Conservation (phyloP, 1,139 yeast species). For the Blastobotrys petasosporus region DNA sequence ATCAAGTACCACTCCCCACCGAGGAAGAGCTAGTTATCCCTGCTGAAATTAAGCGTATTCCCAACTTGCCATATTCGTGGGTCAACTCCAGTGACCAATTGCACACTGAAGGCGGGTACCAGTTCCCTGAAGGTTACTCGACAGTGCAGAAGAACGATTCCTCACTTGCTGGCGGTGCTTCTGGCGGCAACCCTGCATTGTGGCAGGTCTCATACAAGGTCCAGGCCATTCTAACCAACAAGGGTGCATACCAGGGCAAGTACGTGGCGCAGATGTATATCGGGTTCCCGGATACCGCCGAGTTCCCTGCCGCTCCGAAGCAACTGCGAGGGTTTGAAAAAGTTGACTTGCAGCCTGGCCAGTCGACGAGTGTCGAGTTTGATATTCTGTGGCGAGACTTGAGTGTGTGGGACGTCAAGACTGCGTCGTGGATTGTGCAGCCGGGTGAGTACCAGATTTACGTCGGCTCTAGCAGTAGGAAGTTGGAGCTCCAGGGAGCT, state of each 20-base stretch:
- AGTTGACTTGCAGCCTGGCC: conserved; percentile 42
- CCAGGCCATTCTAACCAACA: conserved; percentile 45
- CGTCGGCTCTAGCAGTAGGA: conserved; percentile 50
- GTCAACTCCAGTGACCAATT: conserved; percentile 21
- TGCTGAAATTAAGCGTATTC: conserved; percentile 15
- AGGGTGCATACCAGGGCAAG: conserved; percentile 48
- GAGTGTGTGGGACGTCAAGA: conserved; percentile 52
- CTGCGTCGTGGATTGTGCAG: conserved; percentile 57
- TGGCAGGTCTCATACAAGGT: conserved; percentile 46
- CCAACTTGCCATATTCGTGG: conserved; percentile 28
- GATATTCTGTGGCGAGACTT: conserved; percentile 50
- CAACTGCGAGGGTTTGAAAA: conserved; percentile 58
- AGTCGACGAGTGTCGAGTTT: conserved; percentile 36
- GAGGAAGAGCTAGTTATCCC: conserved; percentile 51
- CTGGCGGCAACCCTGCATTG: conserved; percentile 48
- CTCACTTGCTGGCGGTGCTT: conserved; percentile 51
- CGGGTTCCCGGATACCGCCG: conserved; percentile 45
- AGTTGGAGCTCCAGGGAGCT: conserved; percentile 38
- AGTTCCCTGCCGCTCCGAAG: conserved; percentile 42
- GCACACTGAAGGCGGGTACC: conserved; percentile 35
- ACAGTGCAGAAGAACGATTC: conserved; percentile 34
- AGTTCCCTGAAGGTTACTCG: conserved; percentile 49
- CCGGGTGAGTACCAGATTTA: conserved; percentile 52
- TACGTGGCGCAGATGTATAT: conserved; percentile 54
- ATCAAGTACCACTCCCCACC: conserved; percentile 34